Evolutionary conservation across 1,284 basidiomycete genomes (phyloP).

Genomic region (Acaromyces ingoldii): DNA sequence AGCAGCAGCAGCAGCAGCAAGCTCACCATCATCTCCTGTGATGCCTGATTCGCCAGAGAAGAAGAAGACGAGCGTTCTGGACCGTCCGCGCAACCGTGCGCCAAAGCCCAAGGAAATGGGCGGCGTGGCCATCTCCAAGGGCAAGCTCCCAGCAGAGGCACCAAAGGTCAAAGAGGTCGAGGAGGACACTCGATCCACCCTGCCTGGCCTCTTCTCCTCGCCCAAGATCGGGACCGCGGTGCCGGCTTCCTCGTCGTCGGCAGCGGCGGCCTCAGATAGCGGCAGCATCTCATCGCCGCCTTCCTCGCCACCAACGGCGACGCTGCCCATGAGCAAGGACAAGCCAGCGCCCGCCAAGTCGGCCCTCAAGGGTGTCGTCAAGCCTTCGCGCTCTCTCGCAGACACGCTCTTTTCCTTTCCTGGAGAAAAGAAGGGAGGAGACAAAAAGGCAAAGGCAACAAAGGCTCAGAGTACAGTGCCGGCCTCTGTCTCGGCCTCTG

Average conservation of each 20-base stretch:
- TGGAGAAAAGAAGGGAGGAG: constrained; percentile 10
- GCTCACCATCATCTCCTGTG: background rate
- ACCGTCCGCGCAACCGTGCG: constrained; percentile 25
- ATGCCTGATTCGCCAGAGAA: background rate
- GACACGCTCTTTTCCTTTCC: constrained; percentile 40
- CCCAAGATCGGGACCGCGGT: too few species aligned
- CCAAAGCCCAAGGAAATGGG: constrained; percentile 25
- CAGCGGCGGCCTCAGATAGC: background rate
- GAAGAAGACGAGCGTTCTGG: constrained; percentile 17
- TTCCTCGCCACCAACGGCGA: background rate
- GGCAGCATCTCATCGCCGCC: constrained; percentile 1
- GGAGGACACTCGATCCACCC: constrained; percentile 27
- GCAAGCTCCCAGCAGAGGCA: constrained; percentile 19
- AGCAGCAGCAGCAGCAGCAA: too few species aligned
- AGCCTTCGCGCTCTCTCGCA: constrained; percentile 29
- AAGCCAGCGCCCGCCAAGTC: constrained; percentile 34
- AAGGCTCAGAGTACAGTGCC: too few species aligned
- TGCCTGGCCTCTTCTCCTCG: constrained; percentile 18
- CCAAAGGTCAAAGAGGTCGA: background rate
- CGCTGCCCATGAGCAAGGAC: constrained; percentile 16
- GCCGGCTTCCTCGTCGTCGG: too few species aligned
- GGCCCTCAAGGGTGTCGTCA: constrained; percentile 19
- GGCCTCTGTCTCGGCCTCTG: too few species aligned
- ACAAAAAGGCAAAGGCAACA: constrained; percentile 18
- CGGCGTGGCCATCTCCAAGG: constrained; percentile 25